These are phyloP conservation scores for Heimioporus sp. DNA, from an alignment of 768 basidiomycete genomes.

Conservation along the genomic window DNA sequence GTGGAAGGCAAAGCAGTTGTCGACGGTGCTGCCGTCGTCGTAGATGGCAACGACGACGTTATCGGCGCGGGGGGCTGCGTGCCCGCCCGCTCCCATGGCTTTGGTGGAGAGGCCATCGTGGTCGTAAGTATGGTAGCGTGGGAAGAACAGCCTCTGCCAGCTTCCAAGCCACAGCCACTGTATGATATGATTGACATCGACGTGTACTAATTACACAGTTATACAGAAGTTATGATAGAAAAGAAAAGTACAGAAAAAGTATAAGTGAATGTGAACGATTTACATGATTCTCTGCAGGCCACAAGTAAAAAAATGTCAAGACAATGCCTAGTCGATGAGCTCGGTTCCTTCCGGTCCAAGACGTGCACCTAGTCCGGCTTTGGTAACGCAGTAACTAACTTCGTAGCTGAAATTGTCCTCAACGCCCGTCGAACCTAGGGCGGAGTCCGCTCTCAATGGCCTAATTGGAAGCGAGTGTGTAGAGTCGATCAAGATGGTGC, in stretches of 20 bases:
- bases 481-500: constrained; percentile 17
- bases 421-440: background rate
- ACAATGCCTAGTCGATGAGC: constrained; percentile 12
- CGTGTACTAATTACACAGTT: too few species aligned
- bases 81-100: constrained; percentile 80
- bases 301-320: background rate
- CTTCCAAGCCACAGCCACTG: too few species aligned
- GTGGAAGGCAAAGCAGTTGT: constrained; percentile 25
- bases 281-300: too few species aligned
- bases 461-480: background rate
- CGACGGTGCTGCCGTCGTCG: constrained; percentile 18
- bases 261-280: background rate
- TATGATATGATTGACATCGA: too few species aligned
- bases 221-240: too few species aligned
- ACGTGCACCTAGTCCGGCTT: background rate
- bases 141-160: constrained; percentile 1
- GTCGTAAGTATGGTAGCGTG: constrained; percentile 16
- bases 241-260: background rate
- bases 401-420: background rate
- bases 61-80: constrained; percentile 31
- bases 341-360: constrained; percentile 25
- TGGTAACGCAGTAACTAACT: background rate
- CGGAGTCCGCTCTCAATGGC: constrained; percentile 3
- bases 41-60: constrained; percentile 21
- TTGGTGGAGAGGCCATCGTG: constrained; percentile 80